Conservation (phyloP, 2,329 filamentous ascomycete species). For the Fusarium sp. region DNA sequence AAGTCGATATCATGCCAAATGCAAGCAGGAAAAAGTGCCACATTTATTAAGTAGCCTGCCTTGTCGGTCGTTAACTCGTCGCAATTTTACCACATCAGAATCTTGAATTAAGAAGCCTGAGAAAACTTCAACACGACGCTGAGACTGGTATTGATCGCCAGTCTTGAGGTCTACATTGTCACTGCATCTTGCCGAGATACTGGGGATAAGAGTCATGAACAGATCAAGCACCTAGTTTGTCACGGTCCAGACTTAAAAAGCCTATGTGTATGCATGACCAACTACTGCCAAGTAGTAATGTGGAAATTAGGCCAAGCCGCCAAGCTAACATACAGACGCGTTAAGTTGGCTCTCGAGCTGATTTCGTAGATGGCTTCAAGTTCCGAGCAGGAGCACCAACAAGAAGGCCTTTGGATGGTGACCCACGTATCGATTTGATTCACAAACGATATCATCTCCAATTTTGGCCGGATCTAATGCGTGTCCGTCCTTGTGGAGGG, state of each 20-base stretch:
- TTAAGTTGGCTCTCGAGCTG: background rate
- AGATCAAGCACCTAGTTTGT: background rate
- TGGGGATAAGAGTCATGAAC: background rate
- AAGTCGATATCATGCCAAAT: background rate
- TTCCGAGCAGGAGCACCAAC: too few species aligned
- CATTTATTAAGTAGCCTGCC: background rate
- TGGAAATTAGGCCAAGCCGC: background rate
- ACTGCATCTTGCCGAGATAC: background rate
- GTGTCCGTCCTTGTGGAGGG: background rate
- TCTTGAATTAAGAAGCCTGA: background rate
- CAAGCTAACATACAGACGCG: background rate
- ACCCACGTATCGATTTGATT: fast-evolving
- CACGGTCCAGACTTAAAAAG: background rate
- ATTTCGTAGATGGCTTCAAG: background rate
- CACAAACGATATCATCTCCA: too few species aligned
- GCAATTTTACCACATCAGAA: too few species aligned
- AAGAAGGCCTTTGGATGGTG: too few species aligned
- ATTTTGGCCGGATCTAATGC: background rate
- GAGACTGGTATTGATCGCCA: background rate
- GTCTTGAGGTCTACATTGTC: background rate
- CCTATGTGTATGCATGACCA: background rate
- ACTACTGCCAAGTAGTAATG: background rate
- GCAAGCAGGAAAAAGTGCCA: background rate
- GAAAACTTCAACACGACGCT: fast-evolving
- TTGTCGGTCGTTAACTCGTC: fast-evolving